Percentiles rank a stretch among this genome's conserved stretches.
Evolutionary conservation across 2,329 filamentous ascomycete genomes (phyloP).

Genomic region (Pleurostoma richardsiae): DNA sequence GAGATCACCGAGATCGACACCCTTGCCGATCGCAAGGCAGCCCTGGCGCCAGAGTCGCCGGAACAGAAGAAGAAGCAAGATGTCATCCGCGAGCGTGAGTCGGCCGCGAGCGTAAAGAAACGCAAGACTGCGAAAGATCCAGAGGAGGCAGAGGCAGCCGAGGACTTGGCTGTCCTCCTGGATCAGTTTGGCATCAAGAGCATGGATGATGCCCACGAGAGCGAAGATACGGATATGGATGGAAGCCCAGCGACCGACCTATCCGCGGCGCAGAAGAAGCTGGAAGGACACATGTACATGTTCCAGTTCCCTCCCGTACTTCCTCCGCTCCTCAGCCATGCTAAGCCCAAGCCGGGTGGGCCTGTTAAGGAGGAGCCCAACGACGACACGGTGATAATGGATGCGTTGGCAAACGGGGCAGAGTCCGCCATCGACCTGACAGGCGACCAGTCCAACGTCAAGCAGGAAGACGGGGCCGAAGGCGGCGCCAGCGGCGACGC

Average conservation of each 20-base stretch:
- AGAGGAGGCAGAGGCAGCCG: slow-evolving; percentile 22
- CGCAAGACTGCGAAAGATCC: slow-evolving; percentile 12
- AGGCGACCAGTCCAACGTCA: slow-evolving; percentile 15
- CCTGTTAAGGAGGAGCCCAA: slow-evolving; percentile 36
- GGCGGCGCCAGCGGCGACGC: slow-evolving; percentile 20
- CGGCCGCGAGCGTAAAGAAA: background rate
- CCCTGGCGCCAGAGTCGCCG: slow-evolving; percentile 9
- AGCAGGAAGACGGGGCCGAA: slow-evolving; percentile 18
- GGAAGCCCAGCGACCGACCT: slow-evolving; percentile 9
- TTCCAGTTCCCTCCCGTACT: slow-evolving; percentile 62
- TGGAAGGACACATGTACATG: slow-evolving; percentile 54
- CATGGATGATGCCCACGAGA: slow-evolving; percentile 8
- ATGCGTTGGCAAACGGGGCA: slow-evolving; percentile 19
- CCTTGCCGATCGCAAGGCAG: slow-evolving; percentile 23
- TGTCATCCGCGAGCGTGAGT: slow-evolving; percentile 23
- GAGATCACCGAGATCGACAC: slow-evolving; percentile 31
- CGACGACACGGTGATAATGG: slow-evolving; percentile 29
- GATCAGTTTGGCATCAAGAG: slow-evolving; percentile 17
- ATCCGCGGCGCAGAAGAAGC: slow-evolving; percentile 15
- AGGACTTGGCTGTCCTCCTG: slow-evolving; percentile 24
- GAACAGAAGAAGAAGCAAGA: slow-evolving; percentile 27
- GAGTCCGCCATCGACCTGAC: slow-evolving; percentile 37
- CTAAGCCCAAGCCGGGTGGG: slow-evolving; percentile 10
- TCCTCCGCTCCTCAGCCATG: slow-evolving; percentile 38
- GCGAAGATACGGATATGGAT: slow-evolving; percentile 2